Conservation (phyloP, 2,329 filamentous ascomycete genomes). For the Lasiodiplodia theobromae region DNA sequence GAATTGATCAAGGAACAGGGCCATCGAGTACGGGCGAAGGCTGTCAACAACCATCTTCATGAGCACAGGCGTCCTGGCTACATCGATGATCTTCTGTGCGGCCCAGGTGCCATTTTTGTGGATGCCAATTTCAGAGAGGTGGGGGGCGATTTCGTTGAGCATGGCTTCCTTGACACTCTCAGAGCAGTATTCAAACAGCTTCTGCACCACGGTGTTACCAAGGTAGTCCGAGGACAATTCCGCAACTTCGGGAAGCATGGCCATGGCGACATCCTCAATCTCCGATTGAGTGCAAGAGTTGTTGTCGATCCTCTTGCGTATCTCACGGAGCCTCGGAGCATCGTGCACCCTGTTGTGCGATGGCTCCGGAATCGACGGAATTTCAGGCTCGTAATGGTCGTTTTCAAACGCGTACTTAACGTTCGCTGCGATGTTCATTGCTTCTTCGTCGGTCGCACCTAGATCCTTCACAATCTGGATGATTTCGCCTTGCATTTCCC, state of each 20-base stretch:
- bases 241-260: slow-evolving; percentile 96
- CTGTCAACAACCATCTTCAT: slow-evolving; percentile 85
- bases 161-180: slow-evolving; percentile 90
- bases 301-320: slow-evolving; percentile 97
- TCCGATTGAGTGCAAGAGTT: slow-evolving; percentile 84
- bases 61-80: slow-evolving; percentile 83
- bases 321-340: slow-evolving; percentile 91
- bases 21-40: slow-evolving; percentile 84
- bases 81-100: slow-evolving; percentile 98
- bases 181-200: slow-evolving; percentile 95
- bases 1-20: slow-evolving; percentile 95
- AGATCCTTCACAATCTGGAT: slow-evolving; percentile 86
- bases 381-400: slow-evolving; percentile 77
- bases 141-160: slow-evolving; percentile 85
- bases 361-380: slow-evolving; percentile 87
- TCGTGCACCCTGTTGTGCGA: slow-evolving; percentile 90
- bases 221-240: slow-evolving; percentile 95
- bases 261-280: slow-evolving; percentile 88
- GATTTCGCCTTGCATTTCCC: slow-evolving; percentile 83
- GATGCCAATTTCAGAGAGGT: slow-evolving; percentile 93
- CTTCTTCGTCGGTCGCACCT: slow-evolving; percentile 82
- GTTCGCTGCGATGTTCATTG: slow-evolving; percentile 72
- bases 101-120: slow-evolving; percentile 99
- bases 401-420: slow-evolving; percentile 81
- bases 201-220: slow-evolving; percentile 99